phyloP scores from a whole-genome alignment of 441 rosid genomes.

The Pelargonium fulgidum region DNA sequence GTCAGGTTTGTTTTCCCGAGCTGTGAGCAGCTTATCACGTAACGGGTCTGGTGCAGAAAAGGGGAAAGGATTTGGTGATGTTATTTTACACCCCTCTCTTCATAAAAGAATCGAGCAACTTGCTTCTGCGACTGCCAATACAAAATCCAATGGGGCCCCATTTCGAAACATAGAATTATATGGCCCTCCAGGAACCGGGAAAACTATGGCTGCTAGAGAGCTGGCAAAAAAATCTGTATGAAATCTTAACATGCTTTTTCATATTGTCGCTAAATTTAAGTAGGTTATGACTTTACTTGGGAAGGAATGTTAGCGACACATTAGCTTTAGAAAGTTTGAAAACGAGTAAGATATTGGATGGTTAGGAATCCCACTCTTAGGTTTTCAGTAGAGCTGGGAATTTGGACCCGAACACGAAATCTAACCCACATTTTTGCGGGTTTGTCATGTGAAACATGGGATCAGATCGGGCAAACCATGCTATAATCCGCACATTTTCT shows the following conservation, averaged over 20 bases:
- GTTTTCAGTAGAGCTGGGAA: not conserved
- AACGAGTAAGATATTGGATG: not conserved
- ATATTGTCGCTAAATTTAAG: not conserved
- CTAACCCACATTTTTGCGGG: too few relatives aligned
- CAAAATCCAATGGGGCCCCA: conserved; percentile 88
- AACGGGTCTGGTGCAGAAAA: conserved; percentile 36
- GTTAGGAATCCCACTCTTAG: not conserved
- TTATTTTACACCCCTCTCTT: conserved; percentile 78
- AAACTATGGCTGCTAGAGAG: conserved; percentile 98
- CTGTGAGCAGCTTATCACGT: conserved; percentile 38
- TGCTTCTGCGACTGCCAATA: conserved; percentile 86
- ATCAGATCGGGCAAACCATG: too few relatives aligned
- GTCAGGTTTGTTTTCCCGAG: conserved; percentile 66
- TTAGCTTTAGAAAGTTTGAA: too few relatives aligned
- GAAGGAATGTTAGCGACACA: too few relatives aligned
- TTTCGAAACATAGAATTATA: conserved; percentile 89
- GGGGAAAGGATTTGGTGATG: conserved; percentile 85
- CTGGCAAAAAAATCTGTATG: conserved; percentile 82
- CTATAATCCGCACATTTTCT: too few relatives aligned
- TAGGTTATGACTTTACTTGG: not conserved
- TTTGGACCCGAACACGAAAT: too few relatives aligned
- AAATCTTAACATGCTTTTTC: conserved; percentile 17
- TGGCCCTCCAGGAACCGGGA: conserved; percentile 99
- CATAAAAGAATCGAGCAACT: conserved; percentile 72
- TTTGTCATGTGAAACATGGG: too few relatives aligned